Evolutionary conservation across 148 eudicot genomes (phyloP).

Genomic region (Pharnaceum exiguum): DNA sequence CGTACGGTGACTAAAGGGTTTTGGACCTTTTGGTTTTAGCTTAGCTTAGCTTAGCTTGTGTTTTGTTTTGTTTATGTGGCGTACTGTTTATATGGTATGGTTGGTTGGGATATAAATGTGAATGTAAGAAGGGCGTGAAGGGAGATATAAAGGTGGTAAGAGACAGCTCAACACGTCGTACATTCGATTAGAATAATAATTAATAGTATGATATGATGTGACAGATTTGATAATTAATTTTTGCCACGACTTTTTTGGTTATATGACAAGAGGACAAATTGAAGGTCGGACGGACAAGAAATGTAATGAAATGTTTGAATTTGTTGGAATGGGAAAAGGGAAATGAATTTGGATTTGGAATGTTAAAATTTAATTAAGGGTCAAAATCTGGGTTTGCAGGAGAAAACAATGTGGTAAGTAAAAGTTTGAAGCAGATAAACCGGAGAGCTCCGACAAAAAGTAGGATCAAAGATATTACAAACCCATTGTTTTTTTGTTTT

Average conservation of each 20-base stretch:
- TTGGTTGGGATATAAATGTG: neutral
- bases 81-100: neutral
- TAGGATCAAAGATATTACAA: too few species aligned
- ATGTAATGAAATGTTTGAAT: too few species aligned
- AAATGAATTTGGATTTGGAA: too few species aligned
- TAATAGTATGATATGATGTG: neutral
- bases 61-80: neutral
- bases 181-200: slow-evolving; percentile 2
- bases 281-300: too few species aligned
- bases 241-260: neutral
- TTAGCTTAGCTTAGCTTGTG: neutral
- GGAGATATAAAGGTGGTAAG: slow-evolving; percentile 6
- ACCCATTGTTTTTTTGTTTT: too few species aligned
- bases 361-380: neutral
- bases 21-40: too few species aligned
- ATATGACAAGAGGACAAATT: too few species aligned
- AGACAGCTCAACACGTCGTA: slow-evolving; percentile 37
- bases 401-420: neutral
- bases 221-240: neutral
- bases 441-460: slow-evolving; percentile 20
- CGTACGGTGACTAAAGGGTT: neutral
- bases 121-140: neutral
- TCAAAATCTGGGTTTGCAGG: neutral
- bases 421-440: neutral
- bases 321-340: too few species aligned